Conservation (phyloP, 192 early-diverging fungal species). For the Dispira simplex region DNA sequence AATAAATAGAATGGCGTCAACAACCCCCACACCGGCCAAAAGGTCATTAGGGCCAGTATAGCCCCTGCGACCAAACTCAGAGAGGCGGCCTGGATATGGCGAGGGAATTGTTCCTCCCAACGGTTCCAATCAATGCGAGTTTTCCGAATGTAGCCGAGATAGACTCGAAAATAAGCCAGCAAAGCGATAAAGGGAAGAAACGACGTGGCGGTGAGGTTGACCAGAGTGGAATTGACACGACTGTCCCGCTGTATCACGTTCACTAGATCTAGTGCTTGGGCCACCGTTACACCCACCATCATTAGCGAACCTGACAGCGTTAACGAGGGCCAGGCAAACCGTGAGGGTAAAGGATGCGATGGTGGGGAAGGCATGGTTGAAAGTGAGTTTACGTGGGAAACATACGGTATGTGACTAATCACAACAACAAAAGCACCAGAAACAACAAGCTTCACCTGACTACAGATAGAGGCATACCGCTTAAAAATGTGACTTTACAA, state of each 20-base stretch:
- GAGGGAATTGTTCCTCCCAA: background rate
- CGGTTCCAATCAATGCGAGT: background rate
- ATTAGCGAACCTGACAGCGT: background rate
- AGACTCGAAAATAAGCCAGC: background rate
- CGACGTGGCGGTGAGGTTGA: background rate
- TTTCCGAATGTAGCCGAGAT: background rate
- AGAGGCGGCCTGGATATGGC: background rate
- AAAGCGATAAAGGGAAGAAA: background rate
- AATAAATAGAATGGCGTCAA: background rate
- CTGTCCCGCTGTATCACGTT: background rate
- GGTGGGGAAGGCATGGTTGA: background rate
- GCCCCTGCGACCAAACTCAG: background rate
- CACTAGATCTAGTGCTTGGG: background rate
- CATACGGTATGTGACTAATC: background rate
- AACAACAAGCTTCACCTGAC: too few species aligned
- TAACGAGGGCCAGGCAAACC: background rate
- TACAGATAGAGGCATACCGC: too few species aligned
- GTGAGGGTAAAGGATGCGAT: background rate
- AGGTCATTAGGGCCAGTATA: background rate
- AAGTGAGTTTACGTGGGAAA: background rate
- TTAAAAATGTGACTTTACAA: too few species aligned
- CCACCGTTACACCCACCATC: background rate
- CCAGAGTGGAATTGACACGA: background rate
- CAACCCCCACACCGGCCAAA: constrained; percentile 1
- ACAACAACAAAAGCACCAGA: too few species aligned